Base-by-base conservation (phyloP, 2,329 filamentous ascomycete genomes). In the Pseudogymnoascus pannorum region DNA sequence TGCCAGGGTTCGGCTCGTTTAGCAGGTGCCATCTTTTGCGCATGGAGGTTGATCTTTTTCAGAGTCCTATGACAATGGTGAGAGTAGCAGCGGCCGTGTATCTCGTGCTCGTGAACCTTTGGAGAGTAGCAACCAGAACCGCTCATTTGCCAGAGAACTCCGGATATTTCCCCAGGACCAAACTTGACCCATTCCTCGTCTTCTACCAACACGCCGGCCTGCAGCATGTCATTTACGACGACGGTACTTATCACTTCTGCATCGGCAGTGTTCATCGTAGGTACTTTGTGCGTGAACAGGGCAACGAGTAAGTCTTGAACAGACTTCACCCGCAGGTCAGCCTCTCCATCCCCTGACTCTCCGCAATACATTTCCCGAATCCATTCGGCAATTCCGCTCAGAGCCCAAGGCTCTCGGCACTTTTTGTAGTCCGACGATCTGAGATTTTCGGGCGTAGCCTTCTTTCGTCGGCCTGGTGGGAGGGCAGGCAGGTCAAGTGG, bases 161-260 rank as follows among this genome's bases (percentile, higher is more conserved):
- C 95, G 20, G 89, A 92, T 69, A 97, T 85, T 22, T 82, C 84
- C 5, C 88, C 91, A 1, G 83, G 79, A 5, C 91, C 89, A 71
- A 97, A 92, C 71, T 95, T 97, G 66, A 99, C 88, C 94, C 95
- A 99, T 76, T 99, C 95, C 73, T 99, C 94, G 33, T 97, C 93
- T 12, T 87, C 87, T 4, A 95, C 79, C 31, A 99, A 77, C 9
- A 91, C 90, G 38, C 87, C 87, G 7, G 87, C 85, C 22, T 84
- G 81, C 66, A 93, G 83, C 90, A 99, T 94, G 54, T 87, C 84
- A 60, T 85, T 79, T 2, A 96, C 86, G 0, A 96, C 89, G 40
- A 85, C 85, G 62, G 84, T 83, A 64, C 90, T 91, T 59, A 99
- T 79, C 1, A 87, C 88, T 72, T 99, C 94, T 0, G 94, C 94